Base-by-base conservation (phyloP, 1,139 yeast genomes). In the Scheffersomyces illinoinensis region DNA sequence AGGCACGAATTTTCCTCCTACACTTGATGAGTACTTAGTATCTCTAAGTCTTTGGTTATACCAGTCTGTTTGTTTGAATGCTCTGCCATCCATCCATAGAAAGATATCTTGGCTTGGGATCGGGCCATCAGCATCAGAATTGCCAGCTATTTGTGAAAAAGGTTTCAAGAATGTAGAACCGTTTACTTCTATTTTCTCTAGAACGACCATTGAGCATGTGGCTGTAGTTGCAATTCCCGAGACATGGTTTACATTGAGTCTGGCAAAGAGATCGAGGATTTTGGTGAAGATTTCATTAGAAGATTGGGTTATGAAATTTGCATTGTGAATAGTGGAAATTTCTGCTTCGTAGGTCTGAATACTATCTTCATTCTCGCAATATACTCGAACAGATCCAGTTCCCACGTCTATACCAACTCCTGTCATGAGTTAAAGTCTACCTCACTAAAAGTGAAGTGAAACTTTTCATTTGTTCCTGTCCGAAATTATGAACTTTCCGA, bases 21-120 rank as follows among this genome's bases (percentile, higher is more conserved):
- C 66, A 64, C 47, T 20, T 48, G 26, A 14, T 5, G 51, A 33
- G 61, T 43, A 62, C 51, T 10, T 55, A 59, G 23, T 47, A 47
- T 5, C 33, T 26, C 24, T 61, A 61, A 73, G 61, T 1, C 17
- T 55, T 5, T 59, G 24, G 57, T 81, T 81, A 18, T 84, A 66
- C n/a, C 63, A 57, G 2, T 58, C 52, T 1, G 81, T 68, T 62
- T 83, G 81, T 3, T 63, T 56, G 1, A 57, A 61, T 6, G 86
- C 72, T 55, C 84, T 68, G n/a, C 76, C 73, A 64, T 86, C 89
- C 89, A 85, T 86, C 89, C 90, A 86, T 57, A 86, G 74, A 6
- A 86, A 73, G 1, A 85, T 75, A 64, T 85, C 85, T 51, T 77
- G 77, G 12, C 66, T 65, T 48, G 21, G 19, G 5, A 19, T 14